Conservation (phyloP, 768 basidiomycete genomes). For the Cystofilobasidium macerans region DNA sequence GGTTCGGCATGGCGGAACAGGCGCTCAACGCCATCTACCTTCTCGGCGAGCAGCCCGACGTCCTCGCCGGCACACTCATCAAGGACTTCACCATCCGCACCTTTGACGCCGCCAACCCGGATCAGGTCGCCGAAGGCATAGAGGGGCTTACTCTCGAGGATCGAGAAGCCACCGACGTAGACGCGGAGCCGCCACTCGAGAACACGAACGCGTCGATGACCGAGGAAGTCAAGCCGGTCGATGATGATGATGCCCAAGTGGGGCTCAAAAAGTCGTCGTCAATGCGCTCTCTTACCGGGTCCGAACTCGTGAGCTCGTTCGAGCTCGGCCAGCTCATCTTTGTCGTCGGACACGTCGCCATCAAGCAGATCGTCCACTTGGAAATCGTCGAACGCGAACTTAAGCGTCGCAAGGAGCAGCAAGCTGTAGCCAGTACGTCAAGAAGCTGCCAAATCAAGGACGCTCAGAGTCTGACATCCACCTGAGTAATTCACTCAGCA, state of each 20-base stretch:
- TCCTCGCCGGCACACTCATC: slow-evolving; percentile 66
- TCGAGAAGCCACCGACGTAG: not conserved
- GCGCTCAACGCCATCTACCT: slow-evolving; percentile 92
- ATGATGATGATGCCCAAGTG: slow-evolving; percentile 33
- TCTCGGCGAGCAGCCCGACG: slow-evolving; percentile 84
- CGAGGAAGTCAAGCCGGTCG: not conserved
- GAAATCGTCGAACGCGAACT: slow-evolving; percentile 91
- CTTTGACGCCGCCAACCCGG: slow-evolving; percentile 41
- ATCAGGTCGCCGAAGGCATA: slow-evolving; percentile 23
- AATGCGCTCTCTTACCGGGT: slow-evolving; percentile 32
- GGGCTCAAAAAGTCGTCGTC: slow-evolving; percentile 55
- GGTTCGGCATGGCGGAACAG: slow-evolving; percentile 89
- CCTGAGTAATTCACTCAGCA: slow-evolving; percentile 44
- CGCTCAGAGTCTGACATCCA: too few relatives aligned
- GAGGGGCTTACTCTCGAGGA: slow-evolving; percentile 9
- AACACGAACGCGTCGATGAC: slow-evolving; percentile 1
- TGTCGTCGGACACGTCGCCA: slow-evolving; percentile 88
- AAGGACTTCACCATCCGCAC: slow-evolving; percentile 65
- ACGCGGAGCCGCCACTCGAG: not conserved
- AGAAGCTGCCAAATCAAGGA: not conserved
- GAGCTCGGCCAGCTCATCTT: slow-evolving; percentile 87
- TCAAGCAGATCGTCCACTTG: slow-evolving; percentile 93
- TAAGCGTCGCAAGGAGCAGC: slow-evolving; percentile 88
- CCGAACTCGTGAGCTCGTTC: slow-evolving; percentile 63
- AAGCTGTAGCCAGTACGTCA: slow-evolving; percentile 53